These are phyloP conservation scores for Phytophthora lateralis DNA, from an alignment of 352 stramenopile species.

Conservation along the genomic window DNA sequence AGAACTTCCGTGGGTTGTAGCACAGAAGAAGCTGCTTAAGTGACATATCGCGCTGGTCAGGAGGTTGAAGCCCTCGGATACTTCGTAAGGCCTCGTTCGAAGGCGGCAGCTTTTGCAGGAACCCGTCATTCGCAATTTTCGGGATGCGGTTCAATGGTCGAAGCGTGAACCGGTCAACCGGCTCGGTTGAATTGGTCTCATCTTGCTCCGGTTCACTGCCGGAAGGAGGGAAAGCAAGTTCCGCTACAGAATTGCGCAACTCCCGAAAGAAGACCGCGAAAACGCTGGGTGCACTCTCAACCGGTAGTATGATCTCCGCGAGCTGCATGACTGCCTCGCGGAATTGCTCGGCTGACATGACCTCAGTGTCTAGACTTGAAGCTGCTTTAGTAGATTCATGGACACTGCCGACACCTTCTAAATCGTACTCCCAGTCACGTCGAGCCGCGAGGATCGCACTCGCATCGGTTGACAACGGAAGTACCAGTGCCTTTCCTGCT, in stretches of 20 bases:
- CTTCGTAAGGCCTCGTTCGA: slow-evolving; percentile 48
- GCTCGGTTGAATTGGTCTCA: slow-evolving; percentile 9
- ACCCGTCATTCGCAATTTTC: slow-evolving; percentile 57
- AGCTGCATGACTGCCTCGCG: slow-evolving; percentile 64
- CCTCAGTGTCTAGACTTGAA: slow-evolving; percentile 12
- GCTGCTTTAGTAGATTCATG: slow-evolving; percentile 3
- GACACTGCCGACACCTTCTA: slow-evolving; percentile 22
- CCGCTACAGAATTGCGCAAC: slow-evolving; percentile 57
- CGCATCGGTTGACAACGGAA: slow-evolving; percentile 43
- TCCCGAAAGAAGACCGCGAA: slow-evolving; percentile 61
- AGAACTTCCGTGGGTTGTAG: slow-evolving; percentile 79
- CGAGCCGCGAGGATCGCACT: slow-evolving; percentile 43
- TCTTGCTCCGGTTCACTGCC: slow-evolving; percentile 21
- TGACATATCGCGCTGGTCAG: slow-evolving; percentile 63
- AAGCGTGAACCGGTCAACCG: slow-evolving; percentile 31
- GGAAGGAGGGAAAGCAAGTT: slow-evolving; percentile 18
- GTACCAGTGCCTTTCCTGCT: slow-evolving; percentile 62
- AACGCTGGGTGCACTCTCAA: slow-evolving; percentile 54
- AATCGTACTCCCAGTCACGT: slow-evolving; percentile 80
- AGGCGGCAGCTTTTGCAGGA: slow-evolving; percentile 61
- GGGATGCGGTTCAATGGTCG: slow-evolving; percentile 45
- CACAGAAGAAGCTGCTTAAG: slow-evolving; percentile 75
- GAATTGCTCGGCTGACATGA: slow-evolving; percentile 55
- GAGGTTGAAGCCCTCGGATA: slow-evolving; percentile 51
- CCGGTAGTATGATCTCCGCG: slow-evolving; percentile 62